A percentile compares a stretch with the other conserved stretches of the same genome.
Evolutionary conservation across 2,329 filamentous ascomycete species (phyloP).

Genomic region (Alternaria sp.): DNA sequence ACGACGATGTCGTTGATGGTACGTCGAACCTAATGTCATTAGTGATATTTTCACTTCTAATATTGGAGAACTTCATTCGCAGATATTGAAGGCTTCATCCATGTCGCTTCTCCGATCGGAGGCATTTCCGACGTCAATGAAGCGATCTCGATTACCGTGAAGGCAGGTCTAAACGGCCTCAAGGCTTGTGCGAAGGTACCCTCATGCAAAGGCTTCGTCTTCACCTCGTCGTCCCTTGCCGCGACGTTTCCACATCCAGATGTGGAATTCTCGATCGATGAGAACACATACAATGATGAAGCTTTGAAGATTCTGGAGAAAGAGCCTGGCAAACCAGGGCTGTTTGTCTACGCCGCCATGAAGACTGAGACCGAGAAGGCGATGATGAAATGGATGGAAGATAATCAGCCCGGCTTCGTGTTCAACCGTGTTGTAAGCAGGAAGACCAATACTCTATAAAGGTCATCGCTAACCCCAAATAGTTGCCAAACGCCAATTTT

Average conservation of each 20-base stretch:
- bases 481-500: conserved; percentile 46
- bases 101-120: conserved; percentile 53
- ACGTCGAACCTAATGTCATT: neutral
- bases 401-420: conserved; percentile 53
- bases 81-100: conserved; percentile 51
- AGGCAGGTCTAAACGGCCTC: conserved; percentile 49
- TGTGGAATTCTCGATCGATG: conserved; percentile 43
- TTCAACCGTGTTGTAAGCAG: conserved; percentile 48
- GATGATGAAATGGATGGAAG: conserved; percentile 55
- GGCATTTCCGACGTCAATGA: conserved; percentile 45
- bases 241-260: conserved; percentile 43
- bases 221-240: conserved; percentile 52
- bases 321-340: conserved; percentile 24
- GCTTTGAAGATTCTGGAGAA: conserved; percentile 35
- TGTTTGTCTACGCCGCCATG: conserved; percentile 52
- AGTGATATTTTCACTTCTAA: neutral
- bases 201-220: conserved; percentile 52
- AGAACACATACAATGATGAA: conserved; percentile 48
- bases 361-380: conserved; percentile 57
- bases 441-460: accelerated
- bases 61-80: neutral
- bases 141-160: conserved; percentile 51
- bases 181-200: conserved; percentile 51
- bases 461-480: neutral
- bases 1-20: conserved; percentile 37